Percentiles rank a stretch among this genome's conserved stretches.
These are phyloP conservation scores for Bonia amplexicaulis DNA, from an alignment of 176 grass and related monocot species.

Conservation along the genomic window DNA sequence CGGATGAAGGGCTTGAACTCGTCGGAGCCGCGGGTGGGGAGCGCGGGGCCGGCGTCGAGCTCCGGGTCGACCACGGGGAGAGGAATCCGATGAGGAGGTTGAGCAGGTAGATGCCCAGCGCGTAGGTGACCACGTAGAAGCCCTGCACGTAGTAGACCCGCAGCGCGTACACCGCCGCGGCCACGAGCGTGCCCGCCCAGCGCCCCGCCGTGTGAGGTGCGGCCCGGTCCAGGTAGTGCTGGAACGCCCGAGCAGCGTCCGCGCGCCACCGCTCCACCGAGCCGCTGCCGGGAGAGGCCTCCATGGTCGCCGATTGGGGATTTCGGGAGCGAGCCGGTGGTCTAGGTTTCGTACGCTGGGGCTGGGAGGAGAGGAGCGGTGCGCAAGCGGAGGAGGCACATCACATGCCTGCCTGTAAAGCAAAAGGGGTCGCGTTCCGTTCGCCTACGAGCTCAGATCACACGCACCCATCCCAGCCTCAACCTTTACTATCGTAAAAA, in stretches of 20 bases:
- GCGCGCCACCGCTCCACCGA: conserved; percentile 48
- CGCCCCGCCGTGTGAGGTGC: conserved; percentile 61
- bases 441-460: not conserved
- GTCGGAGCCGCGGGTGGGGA: conserved; percentile 77
- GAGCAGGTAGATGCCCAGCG: conserved; percentile 89
- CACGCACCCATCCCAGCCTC: not conserved
- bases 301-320: conserved; percentile 31
- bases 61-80: conserved; percentile 91
- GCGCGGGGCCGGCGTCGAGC: conserved; percentile 46
- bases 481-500: too few relatives aligned
- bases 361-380: not conserved
- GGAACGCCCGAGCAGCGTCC: conserved; percentile 65
- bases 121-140: conserved; percentile 89
- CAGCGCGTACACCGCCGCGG: conserved; percentile 60
- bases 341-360: too few relatives aligned
- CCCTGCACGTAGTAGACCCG: conserved; percentile 79
- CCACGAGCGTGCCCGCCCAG: conserved; percentile 55
- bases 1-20: conserved; percentile 97
- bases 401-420: too few relatives aligned
- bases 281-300: conserved; percentile 16
- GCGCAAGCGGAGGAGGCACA: too few relatives aligned
- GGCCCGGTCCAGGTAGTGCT: conserved; percentile 86
- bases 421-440: not conserved
- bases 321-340: not conserved
- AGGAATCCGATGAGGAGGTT: conserved; percentile 99